A percentile compares a stretch with the other conserved stretches of the same genome.
Evolutionary conservation across 2,329 filamentous ascomycete genomes (phyloP).

Genomic region (Curvularia verruculosa): DNA sequence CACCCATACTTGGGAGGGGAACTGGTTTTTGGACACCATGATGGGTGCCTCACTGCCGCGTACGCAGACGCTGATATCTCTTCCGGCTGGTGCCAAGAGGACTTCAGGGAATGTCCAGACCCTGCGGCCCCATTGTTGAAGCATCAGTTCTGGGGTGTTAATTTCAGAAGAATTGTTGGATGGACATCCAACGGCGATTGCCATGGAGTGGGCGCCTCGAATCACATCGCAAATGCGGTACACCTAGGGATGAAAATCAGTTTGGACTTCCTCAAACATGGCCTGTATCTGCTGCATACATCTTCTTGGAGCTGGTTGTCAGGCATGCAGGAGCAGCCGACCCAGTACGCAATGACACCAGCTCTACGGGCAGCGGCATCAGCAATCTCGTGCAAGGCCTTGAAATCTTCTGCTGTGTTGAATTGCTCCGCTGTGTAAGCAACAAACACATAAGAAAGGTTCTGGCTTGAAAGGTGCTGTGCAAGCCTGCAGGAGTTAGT

Average conservation of each 20-base stretch:
- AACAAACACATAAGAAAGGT: constrained; percentile 50
- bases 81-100: constrained; percentile 41
- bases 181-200: constrained; percentile 50
- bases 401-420: constrained; percentile 32
- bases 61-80: constrained; percentile 44
- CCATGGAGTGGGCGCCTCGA: constrained; percentile 51
- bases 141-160: constrained; percentile 37
- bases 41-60: constrained; percentile 34
- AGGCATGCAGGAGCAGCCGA: constrained; percentile 53
- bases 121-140: constrained; percentile 53
- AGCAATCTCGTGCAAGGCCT: constrained; percentile 45
- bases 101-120: constrained; percentile 58
- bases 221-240: constrained; percentile 57
- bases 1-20: constrained; percentile 50
- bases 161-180: constrained; percentile 24
- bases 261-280: not conserved
- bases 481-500: constrained; percentile 18
- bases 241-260: constrained; percentile 29
- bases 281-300: constrained; percentile 12
- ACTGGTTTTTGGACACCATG: constrained; percentile 49
- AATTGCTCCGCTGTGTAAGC: constrained; percentile 54
- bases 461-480: constrained; percentile 26
- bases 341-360: constrained; percentile 52
- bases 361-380: constrained; percentile 49
- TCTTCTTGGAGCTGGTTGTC: constrained; percentile 44